Percentiles rank a stretch among this genome's conserved stretches.
Evolutionary conservation across 192 early-diverging fungal genomes (phyloP).

Genomic region (Coemansia sp.): DNA sequence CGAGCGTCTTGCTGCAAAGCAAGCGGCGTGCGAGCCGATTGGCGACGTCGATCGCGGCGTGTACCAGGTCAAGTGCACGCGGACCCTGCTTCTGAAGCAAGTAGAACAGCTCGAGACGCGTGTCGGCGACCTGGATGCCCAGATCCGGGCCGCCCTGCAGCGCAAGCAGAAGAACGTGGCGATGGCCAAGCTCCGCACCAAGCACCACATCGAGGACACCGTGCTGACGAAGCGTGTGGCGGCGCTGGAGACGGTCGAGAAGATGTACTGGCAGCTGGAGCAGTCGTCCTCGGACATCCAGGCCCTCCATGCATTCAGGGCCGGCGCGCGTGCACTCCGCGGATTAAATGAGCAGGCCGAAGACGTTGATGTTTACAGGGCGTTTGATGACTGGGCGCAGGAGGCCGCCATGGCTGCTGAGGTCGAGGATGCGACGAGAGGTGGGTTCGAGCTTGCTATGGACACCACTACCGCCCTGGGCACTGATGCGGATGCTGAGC

Average conservation of each 20-base stretch:
- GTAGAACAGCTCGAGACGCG: conserved; percentile 21
- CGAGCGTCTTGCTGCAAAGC: background rate
- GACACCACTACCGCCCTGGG: conserved; percentile 1
- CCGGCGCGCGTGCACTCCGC: conserved; percentile 27
- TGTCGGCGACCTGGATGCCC: conserved; percentile 16
- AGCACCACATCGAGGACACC: conserved; percentile 21
- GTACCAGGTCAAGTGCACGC: conserved; percentile 32
- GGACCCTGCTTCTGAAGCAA: conserved; percentile 12
- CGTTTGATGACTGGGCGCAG: conserved; percentile 39
- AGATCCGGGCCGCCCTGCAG: conserved; percentile 11
- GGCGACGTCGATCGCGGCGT: conserved; percentile 24
- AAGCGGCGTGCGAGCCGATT: conserved; percentile 6
- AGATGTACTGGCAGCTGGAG: conserved; percentile 29
- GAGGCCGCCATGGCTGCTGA: conserved; percentile 22
- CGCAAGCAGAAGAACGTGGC: conserved; percentile 21
- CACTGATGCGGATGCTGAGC: conserved; percentile 18
- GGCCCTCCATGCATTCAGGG: conserved; percentile 27
- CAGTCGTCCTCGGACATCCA: conserved; percentile 43
- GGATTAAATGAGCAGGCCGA: conserved; percentile 20
- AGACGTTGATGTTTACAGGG: conserved; percentile 1
- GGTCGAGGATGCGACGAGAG: conserved; percentile 16
- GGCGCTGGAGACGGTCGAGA: conserved; percentile 27
- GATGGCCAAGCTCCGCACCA: conserved; percentile 17
- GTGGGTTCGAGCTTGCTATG: background rate
- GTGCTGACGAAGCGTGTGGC: conserved; percentile 22